phyloP scores from a whole-genome alignment of 75 land plant species.

The Larix kaempferi region DNA sequence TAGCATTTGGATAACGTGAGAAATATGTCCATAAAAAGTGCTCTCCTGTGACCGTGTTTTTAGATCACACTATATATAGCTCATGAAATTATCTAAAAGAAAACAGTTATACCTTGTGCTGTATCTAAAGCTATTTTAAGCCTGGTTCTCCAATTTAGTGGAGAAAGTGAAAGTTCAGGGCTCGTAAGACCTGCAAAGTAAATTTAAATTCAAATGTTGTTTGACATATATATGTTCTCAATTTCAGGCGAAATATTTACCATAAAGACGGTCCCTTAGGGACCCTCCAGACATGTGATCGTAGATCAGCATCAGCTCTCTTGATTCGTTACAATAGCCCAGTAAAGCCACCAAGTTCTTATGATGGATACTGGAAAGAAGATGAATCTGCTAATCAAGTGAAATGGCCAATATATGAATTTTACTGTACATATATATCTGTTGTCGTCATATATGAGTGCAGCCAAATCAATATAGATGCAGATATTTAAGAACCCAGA shows the following conservation, averaged over 20 bases:
- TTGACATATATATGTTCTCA: no score
- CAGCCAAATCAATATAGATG: no score
- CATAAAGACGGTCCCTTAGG: neutral
- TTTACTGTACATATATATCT: no score
- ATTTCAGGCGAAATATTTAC: neutral
- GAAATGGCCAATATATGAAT: no score
- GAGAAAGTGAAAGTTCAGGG: neutral
- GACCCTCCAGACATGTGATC: slow-evolving; percentile 2
- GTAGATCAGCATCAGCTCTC: neutral
- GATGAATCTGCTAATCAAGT: no score
- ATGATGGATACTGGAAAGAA: slow-evolving; percentile 10
- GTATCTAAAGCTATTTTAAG: neutral
- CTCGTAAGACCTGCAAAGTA: neutral
- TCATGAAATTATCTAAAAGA: no score
- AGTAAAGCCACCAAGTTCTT: slow-evolving; percentile 22
- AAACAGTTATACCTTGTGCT: neutral
- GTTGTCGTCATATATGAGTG: no score
- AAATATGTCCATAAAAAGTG: neutral
- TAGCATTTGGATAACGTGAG: neutral
- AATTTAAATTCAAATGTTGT: no score
- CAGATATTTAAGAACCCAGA: no score
- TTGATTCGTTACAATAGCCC: slow-evolving; percentile 23
- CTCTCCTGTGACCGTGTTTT: no score
- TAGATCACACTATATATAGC: no score
- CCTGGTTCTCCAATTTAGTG: slow-evolving; percentile 1